Conservation (phyloP, 2,329 filamentous ascomycete genomes). For the Tolypocladium paradoxum region DNA sequence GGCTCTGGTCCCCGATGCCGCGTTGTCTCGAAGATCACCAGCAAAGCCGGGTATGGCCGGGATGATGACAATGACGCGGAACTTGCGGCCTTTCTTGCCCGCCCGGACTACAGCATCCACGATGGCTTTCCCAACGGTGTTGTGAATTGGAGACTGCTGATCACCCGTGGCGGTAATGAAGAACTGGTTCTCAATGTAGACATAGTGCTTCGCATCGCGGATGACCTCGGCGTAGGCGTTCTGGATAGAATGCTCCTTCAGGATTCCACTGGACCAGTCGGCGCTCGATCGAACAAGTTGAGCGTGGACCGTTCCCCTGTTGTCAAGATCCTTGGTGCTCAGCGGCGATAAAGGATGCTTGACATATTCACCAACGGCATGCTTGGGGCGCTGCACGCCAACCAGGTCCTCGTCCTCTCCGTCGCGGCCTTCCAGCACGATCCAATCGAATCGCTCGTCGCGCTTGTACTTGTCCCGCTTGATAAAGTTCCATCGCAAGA, state of each 20-base stretch:
- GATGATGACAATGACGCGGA: constrained; percentile 81
- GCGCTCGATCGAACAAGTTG: constrained; percentile 83
- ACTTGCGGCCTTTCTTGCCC: constrained; percentile 73
- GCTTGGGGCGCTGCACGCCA: constrained; percentile 78
- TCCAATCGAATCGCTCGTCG: constrained; percentile 72
- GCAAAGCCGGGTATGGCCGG: constrained; percentile 91
- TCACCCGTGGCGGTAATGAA: constrained; percentile 93
- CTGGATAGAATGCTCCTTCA: constrained; percentile 75
- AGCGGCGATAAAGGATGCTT: constrained; percentile 67
- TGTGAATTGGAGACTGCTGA: constrained; percentile 76
- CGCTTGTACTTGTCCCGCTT: constrained; percentile 98
- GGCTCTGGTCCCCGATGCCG: constrained; percentile 74
- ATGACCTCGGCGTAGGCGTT: constrained; percentile 83
- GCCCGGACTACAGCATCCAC: constrained; percentile 82
- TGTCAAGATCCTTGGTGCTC: constrained; percentile 49
- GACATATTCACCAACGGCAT: constrained; percentile 80
- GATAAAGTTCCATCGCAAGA: constrained; percentile 90
- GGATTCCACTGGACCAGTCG: constrained; percentile 89
- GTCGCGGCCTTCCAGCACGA: constrained; percentile 65
- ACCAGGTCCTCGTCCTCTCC: constrained; percentile 75
- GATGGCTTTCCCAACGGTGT: constrained; percentile 78
- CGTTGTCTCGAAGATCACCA: constrained; percentile 74
- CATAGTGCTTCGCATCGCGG: constrained; percentile 75
- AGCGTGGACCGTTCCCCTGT: constrained; percentile 65
- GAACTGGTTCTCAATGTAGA: constrained; percentile 99